Percentiles rank a stretch among this genome's conserved stretches.
Conservation (phyloP, 2,329 filamentous ascomycete species). For the Pseudocercospora fuligena region DNA sequence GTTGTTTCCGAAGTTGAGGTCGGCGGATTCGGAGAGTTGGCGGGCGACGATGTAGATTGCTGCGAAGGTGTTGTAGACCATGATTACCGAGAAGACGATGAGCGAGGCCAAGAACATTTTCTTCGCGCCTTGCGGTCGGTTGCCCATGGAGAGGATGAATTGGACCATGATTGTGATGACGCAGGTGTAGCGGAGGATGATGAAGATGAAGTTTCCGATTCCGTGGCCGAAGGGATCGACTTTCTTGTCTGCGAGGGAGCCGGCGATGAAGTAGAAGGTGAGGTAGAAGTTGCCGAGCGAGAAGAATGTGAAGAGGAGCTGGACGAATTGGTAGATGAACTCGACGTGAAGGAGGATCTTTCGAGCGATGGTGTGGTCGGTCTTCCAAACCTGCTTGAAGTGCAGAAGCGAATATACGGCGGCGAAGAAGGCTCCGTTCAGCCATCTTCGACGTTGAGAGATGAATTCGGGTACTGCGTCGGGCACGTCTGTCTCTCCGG, state of each 20-base stretch:
- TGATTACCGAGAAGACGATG: constrained; percentile 89
- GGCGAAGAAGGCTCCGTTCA: constrained; percentile 98
- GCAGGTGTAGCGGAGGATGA: constrained; percentile 81
- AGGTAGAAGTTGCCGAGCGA: constrained; percentile 98
- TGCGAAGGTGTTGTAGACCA: constrained; percentile 92
- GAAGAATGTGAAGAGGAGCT: constrained; percentile 95
- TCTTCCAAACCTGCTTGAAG: constrained; percentile 89
- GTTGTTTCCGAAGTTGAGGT: constrained; percentile 74
- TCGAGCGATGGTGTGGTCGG: constrained; percentile 85
- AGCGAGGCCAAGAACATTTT: constrained; percentile 87
- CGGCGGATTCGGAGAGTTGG: constrained; percentile 63
- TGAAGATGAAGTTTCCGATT: constrained; percentile 84
- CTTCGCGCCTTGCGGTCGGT: constrained; percentile 91
- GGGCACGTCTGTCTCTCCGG: constrained; percentile 95
- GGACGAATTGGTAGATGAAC: constrained; percentile 92
- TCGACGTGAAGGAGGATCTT: constrained; percentile 94
- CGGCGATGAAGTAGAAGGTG: constrained; percentile 97
- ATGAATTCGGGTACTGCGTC: constrained; percentile 96
- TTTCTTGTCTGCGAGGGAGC: constrained; percentile 76
- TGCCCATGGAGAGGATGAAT: constrained; percentile 95
- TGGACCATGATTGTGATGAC: constrained; percentile 89
- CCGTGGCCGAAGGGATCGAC: constrained; percentile 92
- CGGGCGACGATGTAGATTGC: constrained; percentile 84
- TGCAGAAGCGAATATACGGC: constrained; percentile 97
- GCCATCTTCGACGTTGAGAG: constrained; percentile 92